These are phyloP conservation scores for Chytridium lagenaria DNA, from an alignment of 371 early-diverging fungal species.

Conservation along the genomic window DNA sequence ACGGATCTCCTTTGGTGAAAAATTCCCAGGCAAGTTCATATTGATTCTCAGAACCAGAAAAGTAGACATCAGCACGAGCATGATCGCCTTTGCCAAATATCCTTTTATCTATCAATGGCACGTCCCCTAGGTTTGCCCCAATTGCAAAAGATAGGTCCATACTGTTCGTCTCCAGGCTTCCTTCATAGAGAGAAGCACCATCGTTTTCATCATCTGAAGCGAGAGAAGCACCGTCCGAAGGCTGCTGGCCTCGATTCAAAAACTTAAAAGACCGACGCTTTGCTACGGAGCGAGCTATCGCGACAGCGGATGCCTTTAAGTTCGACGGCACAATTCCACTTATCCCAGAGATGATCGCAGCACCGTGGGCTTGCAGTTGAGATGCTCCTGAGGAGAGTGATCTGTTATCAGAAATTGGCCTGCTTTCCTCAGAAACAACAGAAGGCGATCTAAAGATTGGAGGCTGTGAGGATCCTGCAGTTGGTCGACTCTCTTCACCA, in stretches of 20 bases:
- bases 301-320: constrained; percentile 18
- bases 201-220: neutral
- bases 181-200: neutral
- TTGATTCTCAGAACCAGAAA: constrained; percentile 9
- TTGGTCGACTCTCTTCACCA: neutral
- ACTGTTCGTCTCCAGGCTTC: neutral
- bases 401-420: too few relatives aligned
- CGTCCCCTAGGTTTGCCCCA: constrained; percentile 15
- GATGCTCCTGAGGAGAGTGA: too few relatives aligned
- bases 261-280: constrained; percentile 27
- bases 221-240: neutral
- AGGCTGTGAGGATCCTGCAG: neutral
- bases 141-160: constrained; percentile 26
- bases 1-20: constrained; percentile 13
- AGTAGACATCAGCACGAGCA: constrained; percentile 20
- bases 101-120: neutral
- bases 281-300: constrained; percentile 24
- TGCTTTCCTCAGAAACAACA: too few relatives aligned
- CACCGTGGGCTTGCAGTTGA: neutral
- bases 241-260: constrained; percentile 21
- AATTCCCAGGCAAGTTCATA: constrained; percentile 42
- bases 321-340: constrained; percentile 11
- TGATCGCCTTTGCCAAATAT: constrained; percentile 24
- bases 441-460: neutral
- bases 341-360: neutral